Base-by-base conservation (phyloP, 305 asterid species). In the Fraxinus nigra region DNA sequence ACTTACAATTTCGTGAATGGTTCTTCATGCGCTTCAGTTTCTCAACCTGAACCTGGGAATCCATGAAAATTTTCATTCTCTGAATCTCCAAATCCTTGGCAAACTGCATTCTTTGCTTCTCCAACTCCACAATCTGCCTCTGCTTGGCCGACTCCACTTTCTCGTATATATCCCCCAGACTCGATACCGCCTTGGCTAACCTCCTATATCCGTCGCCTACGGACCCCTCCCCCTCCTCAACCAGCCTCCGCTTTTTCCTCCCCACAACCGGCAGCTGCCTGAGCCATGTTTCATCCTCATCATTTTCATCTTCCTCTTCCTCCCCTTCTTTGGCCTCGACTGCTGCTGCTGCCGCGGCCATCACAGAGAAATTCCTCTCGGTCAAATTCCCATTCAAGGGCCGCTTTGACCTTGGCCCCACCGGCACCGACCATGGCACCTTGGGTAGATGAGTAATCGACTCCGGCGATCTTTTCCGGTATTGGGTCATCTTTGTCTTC, bases 91-190 rank as follows among this genome's bases (percentile, higher is more conserved):
- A 85, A 85, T 95, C 99, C 86, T 89, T 91, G 0, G 94, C 88
- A 81, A 94, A 94, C 81, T 93, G 94, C 96, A 93, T 93, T 85
- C 97, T 90, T 78, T 95, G 94, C 81, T 93, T 94, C 94, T 95
- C 99, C 85, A 93, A 80, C 82, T 95, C 99, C 92, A 94, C 89
- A 90, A 95, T 85, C 84, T 93, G 98, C 87, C 93, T 82, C 89
- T 92, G 97, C 80, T 95, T 95, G 10, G 89, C 91, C 87, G 78
- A 90, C 87, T 94, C 99, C 40, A 95, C 97, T 79, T 89, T 94
- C 92, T 89, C 90, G 69, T 94, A 95, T 56, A 91, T 86, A 54
- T 86, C 83, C 2, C 89, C 95, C n/a, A 95, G 85, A 30, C 89
- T 90, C 74, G 87, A 85, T 28, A 95, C 89, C 2, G 97, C 96